These are phyloP conservation scores for Penicillium psychrosexuale DNA, from an alignment of 2,329 filamentous ascomycete genomes.

Conservation along the genomic window DNA sequence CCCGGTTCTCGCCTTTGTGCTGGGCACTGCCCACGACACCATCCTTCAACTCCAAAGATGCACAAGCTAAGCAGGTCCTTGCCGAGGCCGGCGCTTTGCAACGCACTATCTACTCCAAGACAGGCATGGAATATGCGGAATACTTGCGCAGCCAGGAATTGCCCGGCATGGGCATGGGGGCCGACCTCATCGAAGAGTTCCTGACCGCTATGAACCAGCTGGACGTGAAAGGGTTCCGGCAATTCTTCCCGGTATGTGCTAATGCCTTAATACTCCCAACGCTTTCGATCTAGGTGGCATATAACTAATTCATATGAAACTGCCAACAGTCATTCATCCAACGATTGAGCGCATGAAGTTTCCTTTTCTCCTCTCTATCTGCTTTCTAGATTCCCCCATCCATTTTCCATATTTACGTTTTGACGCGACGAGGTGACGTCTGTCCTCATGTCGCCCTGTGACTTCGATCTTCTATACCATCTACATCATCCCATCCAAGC, in stretches of 20 bases:
- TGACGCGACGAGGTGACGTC: slow-evolving; percentile 22
- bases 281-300: neutral
- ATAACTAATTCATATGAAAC: slow-evolving; percentile 5
- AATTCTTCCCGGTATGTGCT: slow-evolving; percentile 46
- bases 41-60: slow-evolving; percentile 78
- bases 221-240: slow-evolving; percentile 47
- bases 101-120: slow-evolving; percentile 86
- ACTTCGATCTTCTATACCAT: slow-evolving; percentile 18
- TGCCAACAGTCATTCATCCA: slow-evolving; percentile 42
- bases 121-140: slow-evolving; percentile 72
- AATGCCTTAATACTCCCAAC: neutral
- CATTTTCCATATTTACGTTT: slow-evolving; percentile 22
- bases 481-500: slow-evolving; percentile 9
- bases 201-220: slow-evolving; percentile 43
- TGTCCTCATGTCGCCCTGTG: slow-evolving; percentile 13
- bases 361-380: slow-evolving; percentile 18
- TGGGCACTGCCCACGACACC: slow-evolving; percentile 83
- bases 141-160: slow-evolving; percentile 47
- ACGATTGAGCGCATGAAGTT: slow-evolving; percentile 44
- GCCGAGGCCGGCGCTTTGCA: slow-evolving; percentile 84
- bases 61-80: slow-evolving; percentile 82
- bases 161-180: slow-evolving; percentile 48
- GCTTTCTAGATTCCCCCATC: slow-evolving; percentile 28
- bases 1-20: slow-evolving; percentile 80
- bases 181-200: slow-evolving; percentile 47